Base-by-base conservation (phyloP, 495 filamentous ascomycete genomes). In the Cudoniella acicularis region DNA sequence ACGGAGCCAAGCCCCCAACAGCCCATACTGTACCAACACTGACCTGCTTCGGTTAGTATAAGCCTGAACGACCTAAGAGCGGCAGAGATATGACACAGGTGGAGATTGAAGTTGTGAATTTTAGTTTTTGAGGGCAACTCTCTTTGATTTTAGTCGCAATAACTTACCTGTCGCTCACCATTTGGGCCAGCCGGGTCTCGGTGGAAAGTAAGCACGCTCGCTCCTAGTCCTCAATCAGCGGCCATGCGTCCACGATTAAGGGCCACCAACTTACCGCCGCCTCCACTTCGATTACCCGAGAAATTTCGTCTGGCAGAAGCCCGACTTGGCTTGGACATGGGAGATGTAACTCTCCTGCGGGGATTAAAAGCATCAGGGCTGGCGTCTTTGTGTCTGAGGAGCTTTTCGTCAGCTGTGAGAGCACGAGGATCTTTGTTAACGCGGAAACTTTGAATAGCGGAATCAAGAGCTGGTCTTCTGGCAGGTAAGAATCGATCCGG, bases 11-110 rank as follows among this genome's bases (percentile, higher is more conserved):
- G 24, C 90, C 89, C 17, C 92, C 89, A 16, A 94, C 88, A 3
- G 83, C 82, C 92, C 92, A 96, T n/a, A 93, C 78, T 36, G 83
- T 79, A 0, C 88, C 89, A 49, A 73, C 62, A 70, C 90, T 94
- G 49, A 84, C 73, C 60, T 82, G 47, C 70, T 4, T n/a, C 3
- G 17, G 43, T 46, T 17, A 46, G 43, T n/a, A 46, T 17, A 6
- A n/a, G 43, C 4, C n/a, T 3, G 17, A 16, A n/a, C 6, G n/a
- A n/a, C n/a, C n/a, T n/a, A n/a, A n/a, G n/a, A n/a, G n/a, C n/a
- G n/a, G n/a, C n/a, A n/a, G n/a, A n/a, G n/a, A n/a, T n/a, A n/a
- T n/a, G n/a, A n/a, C n/a, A n/a, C n/a, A n/a, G n/a, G n/a, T n/a
- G n/a, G n/a, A n/a, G n/a, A n/a, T n/a, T n/a, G n/a, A n/a, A n/a